Percentiles rank a stretch among this genome's conserved stretches.
phyloP scores from a whole-genome alignment of 371 early-diverging fungal species.

The Blakeslea trispora region DNA sequence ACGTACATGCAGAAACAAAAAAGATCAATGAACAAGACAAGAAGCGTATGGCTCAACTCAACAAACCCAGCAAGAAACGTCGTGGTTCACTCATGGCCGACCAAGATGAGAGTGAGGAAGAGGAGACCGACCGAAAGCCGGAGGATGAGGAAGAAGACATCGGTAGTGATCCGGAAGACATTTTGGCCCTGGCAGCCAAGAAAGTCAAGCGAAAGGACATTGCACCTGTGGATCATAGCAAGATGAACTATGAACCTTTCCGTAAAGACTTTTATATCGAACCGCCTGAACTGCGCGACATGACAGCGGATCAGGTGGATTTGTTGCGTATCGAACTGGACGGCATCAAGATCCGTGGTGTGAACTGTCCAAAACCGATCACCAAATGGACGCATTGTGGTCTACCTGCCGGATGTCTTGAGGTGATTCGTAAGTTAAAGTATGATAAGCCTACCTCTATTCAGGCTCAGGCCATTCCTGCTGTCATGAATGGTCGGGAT shows the following conservation, averaged over 20 bases:
- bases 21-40: slow-evolving; percentile 70
- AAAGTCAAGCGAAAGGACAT: slow-evolving; percentile 92
- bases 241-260: slow-evolving; percentile 86
- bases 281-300: slow-evolving; percentile 83
- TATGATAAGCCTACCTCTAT: slow-evolving; percentile 93
- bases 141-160: slow-evolving; percentile 48
- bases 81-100: slow-evolving; percentile 16
- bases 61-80: slow-evolving; percentile 14
- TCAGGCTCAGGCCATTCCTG: slow-evolving; percentile 98
- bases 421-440: slow-evolving; percentile 80
- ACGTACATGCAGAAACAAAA: slow-evolving; percentile 75
- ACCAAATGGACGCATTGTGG: slow-evolving; percentile 97
- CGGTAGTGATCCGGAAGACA: slow-evolving; percentile 72
- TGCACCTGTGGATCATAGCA: slow-evolving; percentile 85
- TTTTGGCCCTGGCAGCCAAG: slow-evolving; percentile 81
- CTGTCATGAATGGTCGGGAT: slow-evolving; percentile 95
- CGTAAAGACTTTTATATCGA: slow-evolving; percentile 97
- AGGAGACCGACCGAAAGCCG: slow-evolving; percentile 12
- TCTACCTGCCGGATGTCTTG: slow-evolving; percentile 68
- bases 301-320: slow-evolving; percentile 88
- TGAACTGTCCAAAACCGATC: slow-evolving; percentile 91
- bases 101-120: slow-evolving; percentile 14
- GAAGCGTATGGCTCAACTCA: slow-evolving; percentile 33
- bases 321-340: slow-evolving; percentile 83
- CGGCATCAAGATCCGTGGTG: slow-evolving; percentile 91